Conservation (phyloP, 2,329 filamentous ascomycete genomes). For the Hypocreales sp. region DNA sequence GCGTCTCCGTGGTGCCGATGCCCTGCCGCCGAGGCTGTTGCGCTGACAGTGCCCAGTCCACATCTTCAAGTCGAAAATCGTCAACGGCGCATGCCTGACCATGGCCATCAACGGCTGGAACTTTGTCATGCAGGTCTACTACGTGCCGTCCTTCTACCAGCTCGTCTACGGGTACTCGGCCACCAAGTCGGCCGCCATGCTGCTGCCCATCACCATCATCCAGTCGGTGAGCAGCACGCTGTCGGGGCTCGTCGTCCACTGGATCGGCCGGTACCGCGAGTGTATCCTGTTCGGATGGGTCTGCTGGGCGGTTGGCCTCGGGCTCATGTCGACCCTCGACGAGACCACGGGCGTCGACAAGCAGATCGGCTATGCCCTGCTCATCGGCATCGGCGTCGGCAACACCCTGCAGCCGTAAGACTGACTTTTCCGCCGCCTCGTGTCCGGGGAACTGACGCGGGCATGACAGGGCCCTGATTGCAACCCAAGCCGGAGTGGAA, state of each 20-base stretch:
- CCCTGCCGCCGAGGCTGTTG: background rate
- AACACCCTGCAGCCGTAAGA: conserved; percentile 33
- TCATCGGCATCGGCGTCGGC: conserved; percentile 35
- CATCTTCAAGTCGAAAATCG: conserved; percentile 36
- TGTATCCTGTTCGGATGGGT: conserved; percentile 37
- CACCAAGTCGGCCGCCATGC: conserved; percentile 23
- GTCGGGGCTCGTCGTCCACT: conserved; percentile 35
- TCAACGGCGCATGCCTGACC: conserved; percentile 37
- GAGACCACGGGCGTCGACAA: conserved; percentile 30
- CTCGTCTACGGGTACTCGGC: conserved; percentile 26
- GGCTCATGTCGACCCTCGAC: conserved; percentile 35
- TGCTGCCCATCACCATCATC: conserved; percentile 25
- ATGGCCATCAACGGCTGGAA: conserved; percentile 46
- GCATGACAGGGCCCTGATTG: conserved; percentile 31
- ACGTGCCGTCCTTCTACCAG: conserved; percentile 29
- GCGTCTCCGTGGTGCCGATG: conserved; percentile 7
- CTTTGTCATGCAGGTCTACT: conserved; percentile 39
- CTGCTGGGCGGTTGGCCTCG: conserved; percentile 34
- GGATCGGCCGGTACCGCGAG: conserved; percentile 35
- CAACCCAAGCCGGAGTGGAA: conserved; percentile 41
- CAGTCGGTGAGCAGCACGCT: conserved; percentile 30
- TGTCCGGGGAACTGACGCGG: conserved; percentile 2
- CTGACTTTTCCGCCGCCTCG: conserved; percentile 1
- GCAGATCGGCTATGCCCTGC: conserved; percentile 35
- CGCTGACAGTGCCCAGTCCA: conserved; percentile 17